Evolutionary conservation across 2,329 filamentous ascomycete species (phyloP), one percentile per base, ranked within the genome.

Genomic region (Xylariaceae sp.): DNA sequence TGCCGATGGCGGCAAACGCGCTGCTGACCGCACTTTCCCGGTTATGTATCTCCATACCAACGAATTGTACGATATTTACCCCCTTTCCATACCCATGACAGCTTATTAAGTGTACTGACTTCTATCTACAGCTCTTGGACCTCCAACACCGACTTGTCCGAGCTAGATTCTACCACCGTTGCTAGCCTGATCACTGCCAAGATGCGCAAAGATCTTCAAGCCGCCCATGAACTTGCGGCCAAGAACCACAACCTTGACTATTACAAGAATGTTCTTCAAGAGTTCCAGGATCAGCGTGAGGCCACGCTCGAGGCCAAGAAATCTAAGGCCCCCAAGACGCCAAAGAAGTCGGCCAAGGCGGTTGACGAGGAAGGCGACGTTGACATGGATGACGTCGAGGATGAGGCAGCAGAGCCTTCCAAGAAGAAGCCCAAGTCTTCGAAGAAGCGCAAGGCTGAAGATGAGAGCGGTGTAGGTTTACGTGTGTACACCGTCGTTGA

Each of bases 1-100:
- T 71, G 85, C 87, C 47, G 92, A 96, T 68, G 92, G 89, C 61
- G 93, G 90, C 68, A 94, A 94, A 79, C 89, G 92, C 66, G 86
- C 84, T 48, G 84, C 87, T 62, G 92, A 97, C 74, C 85, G 93
- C 64, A 92, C 89, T 35, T 97, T 92, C 73, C 90, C 93, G 4
- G 87, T 97, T 71, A 97, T 97, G 93, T 97, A 96, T 73, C 78
- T 97, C 54, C 81, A 85, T 64, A 96, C 92, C 44, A 97, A 97
- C 70, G 93, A 97, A 81, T 97, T 99, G 94, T 99, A 78, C 85
- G 93, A 85, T 41, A 41, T 4, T 15, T 11, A 44, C 30, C 23
- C 7, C 34, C 44, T 30, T 45, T 23, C 44, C 39, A 30, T 17
- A 15, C 11, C 1, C 6, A 30, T 34, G 53, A 7, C 23, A 17